Base-by-base conservation (phyloP, 2,329 filamentous ascomycete genomes). In the Trichophyton benhamiae region DNA sequence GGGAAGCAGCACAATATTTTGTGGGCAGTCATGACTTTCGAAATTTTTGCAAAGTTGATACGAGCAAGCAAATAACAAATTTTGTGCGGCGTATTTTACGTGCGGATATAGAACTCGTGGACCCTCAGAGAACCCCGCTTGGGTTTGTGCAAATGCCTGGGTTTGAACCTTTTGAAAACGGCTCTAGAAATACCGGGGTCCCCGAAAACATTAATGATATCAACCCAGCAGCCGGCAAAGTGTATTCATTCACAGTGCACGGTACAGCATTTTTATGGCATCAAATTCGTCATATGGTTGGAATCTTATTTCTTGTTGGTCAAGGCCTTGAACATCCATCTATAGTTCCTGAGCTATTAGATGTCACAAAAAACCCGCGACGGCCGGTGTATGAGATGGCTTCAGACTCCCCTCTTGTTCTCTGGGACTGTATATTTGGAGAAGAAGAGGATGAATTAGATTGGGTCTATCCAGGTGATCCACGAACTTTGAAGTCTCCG, bases 211-310 rank as follows among this genome's bases (percentile, higher is more conserved):
- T n/a, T n/a, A 20, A 59, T 42, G 44, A 41, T 11, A 17, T 15
- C 11, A 20, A 38, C 13, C 49, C 53, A 42, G 17, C 49, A 27
- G 22, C 49, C 2, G 49, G 33, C 48, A 88, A 89, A 69, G 82
- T 96, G 13, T 97, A 95, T 76, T 86, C 87, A 64, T 95, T 99
- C 74, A 86, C 87, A 62, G 85, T 99, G 46, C 85, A 91, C 67
- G 94, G 94, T 20, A 91, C 88, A 6, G 94, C 91, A 1, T 99
- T 99, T 74, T 77, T 99, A 55, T 99, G 94, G 94, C 94, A 99
- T 76, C 94, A 99, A 76, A 95, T 99, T 67, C 86, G 94, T 25
- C 89, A 92, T 77, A 91, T 99, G 83, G 86, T 95, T n/a, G 84
- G 87, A 15, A 79, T 97, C 5, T 78, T 99, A n/a, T 97, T 99